Percentiles rank a stretch among this genome's conserved stretches.
These are phyloP conservation scores for Anthracocystis setariae DNA, from an alignment of 1,284 basidiomycete genomes.

Conservation along the genomic window DNA sequence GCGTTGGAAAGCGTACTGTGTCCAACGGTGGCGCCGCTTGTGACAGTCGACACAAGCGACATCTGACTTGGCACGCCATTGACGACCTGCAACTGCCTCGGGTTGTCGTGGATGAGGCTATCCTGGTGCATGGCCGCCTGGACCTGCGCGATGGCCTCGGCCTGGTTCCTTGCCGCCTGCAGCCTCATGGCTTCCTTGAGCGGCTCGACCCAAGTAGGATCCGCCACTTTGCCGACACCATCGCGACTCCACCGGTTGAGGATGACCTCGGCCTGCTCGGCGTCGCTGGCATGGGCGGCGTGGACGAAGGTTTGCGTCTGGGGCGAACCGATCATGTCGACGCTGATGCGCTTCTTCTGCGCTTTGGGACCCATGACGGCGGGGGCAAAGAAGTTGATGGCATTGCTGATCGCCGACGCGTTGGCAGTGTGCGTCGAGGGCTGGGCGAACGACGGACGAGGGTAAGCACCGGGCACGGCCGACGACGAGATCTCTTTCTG, in stretches of 20 bases:
- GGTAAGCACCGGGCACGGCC: slow-evolving; percentile 36
- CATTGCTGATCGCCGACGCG: slow-evolving; percentile 38
- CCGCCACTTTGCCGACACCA: slow-evolving; percentile 79
- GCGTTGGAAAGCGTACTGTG: slow-evolving; percentile 47
- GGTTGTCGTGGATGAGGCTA: slow-evolving; percentile 69
- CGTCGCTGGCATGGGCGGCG: slow-evolving; percentile 91
- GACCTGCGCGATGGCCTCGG: slow-evolving; percentile 82
- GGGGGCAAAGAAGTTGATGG: slow-evolving; percentile 39
- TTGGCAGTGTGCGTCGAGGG: slow-evolving; percentile 37
- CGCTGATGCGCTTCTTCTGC: slow-evolving; percentile 62
- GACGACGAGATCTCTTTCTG: slow-evolving; percentile 18
- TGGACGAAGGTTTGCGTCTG: slow-evolving; percentile 70
- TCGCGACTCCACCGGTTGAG: slow-evolving; percentile 90
- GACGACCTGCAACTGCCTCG: slow-evolving; percentile 57
- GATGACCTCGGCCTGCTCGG: slow-evolving; percentile 87
- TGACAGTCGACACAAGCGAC: slow-evolving; percentile 51
- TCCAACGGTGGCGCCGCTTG: slow-evolving; percentile 38
- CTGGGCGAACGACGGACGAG: slow-evolving; percentile 27
- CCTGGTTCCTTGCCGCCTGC: slow-evolving; percentile 75
- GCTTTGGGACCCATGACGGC: slow-evolving; percentile 48
- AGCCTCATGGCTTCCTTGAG: slow-evolving; percentile 83
- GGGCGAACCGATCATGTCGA: slow-evolving; percentile 61
- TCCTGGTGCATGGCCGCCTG: slow-evolving; percentile 67
- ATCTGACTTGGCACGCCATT: slow-evolving; percentile 56
- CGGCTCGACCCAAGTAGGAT: slow-evolving; percentile 79